These are phyloP conservation scores for Senna tora DNA, from an alignment of 306 rosid species.

Conservation along the genomic window DNA sequence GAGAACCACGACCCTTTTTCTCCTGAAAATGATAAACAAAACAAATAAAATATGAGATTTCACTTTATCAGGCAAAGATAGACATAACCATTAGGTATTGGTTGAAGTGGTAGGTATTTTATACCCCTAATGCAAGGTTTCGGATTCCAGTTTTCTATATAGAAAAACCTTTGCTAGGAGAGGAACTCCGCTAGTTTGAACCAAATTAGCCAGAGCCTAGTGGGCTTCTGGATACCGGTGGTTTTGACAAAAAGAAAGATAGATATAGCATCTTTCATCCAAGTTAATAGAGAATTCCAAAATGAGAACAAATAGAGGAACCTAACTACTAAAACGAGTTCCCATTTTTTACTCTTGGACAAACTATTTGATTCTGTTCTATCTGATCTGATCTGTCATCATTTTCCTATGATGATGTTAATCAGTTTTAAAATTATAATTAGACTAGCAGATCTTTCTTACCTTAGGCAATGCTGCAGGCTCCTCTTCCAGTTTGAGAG, in stretches of 20 bases:
- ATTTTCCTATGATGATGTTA: not conserved
- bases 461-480: slow-evolving; percentile 73
- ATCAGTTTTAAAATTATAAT: not conserved
- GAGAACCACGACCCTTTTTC: slow-evolving; percentile 72
- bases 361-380: no score
- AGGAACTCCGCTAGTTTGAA: no score
- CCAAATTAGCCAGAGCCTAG: no score
- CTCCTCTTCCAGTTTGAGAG: slow-evolving; percentile 56
- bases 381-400: not conserved
- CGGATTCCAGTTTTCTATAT: no score
- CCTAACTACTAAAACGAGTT: no score
- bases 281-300: not conserved
- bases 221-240: no score
- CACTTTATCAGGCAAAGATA: slow-evolving; percentile 19
- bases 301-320: not conserved
- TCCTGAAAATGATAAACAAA: slow-evolving; percentile 59
- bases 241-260: no score
- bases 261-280: not conserved
- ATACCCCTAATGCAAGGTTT: no score
- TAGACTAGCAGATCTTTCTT: slow-evolving; percentile 15
- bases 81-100: no score
- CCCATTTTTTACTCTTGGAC: no score
- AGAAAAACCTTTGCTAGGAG: no score
- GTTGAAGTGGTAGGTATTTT: no score
- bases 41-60: slow-evolving; percentile 16